A percentile compares a stretch with the other conserved stretches of the same genome.
phyloP scores from a whole-genome alignment of 2,329 filamentous ascomycete genomes.

The Madurella fahalii region DNA sequence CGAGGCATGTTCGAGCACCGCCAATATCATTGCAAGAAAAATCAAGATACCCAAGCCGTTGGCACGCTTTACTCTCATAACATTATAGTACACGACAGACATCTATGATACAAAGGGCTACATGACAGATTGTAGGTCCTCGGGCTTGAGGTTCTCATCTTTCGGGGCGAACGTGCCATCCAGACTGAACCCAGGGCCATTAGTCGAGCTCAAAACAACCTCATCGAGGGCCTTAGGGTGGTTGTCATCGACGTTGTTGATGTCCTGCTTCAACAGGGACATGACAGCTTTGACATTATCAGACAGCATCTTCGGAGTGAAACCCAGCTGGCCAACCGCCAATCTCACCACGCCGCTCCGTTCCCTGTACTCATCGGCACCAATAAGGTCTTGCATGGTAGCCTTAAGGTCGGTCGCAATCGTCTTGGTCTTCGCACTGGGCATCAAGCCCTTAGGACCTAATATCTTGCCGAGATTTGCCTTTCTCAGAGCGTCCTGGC shows the following conservation, averaged over 20 bases:
- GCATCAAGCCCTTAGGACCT: conserved; percentile 90
- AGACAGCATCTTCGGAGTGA: conserved; percentile 80
- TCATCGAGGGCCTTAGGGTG: conserved; percentile 64
- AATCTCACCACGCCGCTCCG: conserved; percentile 77
- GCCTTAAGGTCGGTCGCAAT: conserved; percentile 74
- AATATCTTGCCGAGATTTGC: conserved; percentile 75
- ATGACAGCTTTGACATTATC: conserved; percentile 79
- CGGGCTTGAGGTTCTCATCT: conserved; percentile 52
- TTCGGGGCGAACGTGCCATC: conserved; percentile 70
- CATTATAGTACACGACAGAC: conserved; percentile 23
- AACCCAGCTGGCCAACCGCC: conserved; percentile 85
- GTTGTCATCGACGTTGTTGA: conserved; percentile 52
- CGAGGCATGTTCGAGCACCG: neutral
- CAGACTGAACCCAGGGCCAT: conserved; percentile 81
- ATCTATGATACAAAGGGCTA: conserved; percentile 35
- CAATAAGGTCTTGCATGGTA: conserved; percentile 77
- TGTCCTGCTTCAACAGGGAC: conserved; percentile 72
- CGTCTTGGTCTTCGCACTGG: conserved; percentile 80
- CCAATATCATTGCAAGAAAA: conserved; percentile 17
- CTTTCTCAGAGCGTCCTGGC: conserved; percentile 73
- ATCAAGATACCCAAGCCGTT: conserved; percentile 29
- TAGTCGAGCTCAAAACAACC: conserved; percentile 79
- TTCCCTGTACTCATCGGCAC: conserved; percentile 84
- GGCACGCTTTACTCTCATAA: conserved; percentile 13
- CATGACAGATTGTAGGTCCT: conserved; percentile 51